Evolutionary conservation across 2,329 filamentous ascomycete species (phyloP), one percentile per base, ranked within the genome.

Genomic region (Phoma herbarum): DNA sequence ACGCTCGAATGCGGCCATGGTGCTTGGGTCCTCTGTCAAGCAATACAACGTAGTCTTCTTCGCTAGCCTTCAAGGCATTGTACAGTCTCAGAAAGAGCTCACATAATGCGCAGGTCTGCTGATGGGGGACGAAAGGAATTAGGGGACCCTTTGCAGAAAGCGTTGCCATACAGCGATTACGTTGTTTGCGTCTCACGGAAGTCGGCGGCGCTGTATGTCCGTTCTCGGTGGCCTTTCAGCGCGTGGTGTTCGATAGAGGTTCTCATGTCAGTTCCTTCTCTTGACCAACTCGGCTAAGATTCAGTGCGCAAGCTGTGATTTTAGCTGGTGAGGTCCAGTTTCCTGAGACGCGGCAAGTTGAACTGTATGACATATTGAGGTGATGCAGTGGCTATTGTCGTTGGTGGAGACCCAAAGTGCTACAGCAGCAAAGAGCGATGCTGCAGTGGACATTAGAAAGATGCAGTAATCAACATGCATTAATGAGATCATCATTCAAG

Each of bases 11-110:
- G 7, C 57, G 50, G 3, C 57, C 57, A 31, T 49, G 37, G 37
- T 59, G 57, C n/a, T 55, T 54, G 10, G 37, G 39, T 20, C 51
- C 51, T 33, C 46, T 59, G 22, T 47, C 46, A 43, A 48, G n/a
- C n/a, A n/a, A n/a, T n/a, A 37, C 49, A 8, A 22, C 43, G 23
- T 52, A 44, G 28, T 58, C 48, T 12, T 37, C 26, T 39, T 48
- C 55, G 39, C 31, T 33, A 20, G n/a, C 22, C n/a, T 31, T 35
- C n/a, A 58, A 31, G 14, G 47, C 33, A 39, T 50, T 29, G 44
- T 44, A 52, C 22, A 58, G 16, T 18, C 35, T 16, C 23, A 18
- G 22, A 26, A 58, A 58, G 14, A 44, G 49, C 37, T 52, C 49
- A 41, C 55, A 58, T n/a, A 12, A 47, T 3, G 35, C 26, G 25